Evolutionary conservation across 768 basidiomycete genomes (phyloP).

Genomic region (Paxillus involutus): DNA sequence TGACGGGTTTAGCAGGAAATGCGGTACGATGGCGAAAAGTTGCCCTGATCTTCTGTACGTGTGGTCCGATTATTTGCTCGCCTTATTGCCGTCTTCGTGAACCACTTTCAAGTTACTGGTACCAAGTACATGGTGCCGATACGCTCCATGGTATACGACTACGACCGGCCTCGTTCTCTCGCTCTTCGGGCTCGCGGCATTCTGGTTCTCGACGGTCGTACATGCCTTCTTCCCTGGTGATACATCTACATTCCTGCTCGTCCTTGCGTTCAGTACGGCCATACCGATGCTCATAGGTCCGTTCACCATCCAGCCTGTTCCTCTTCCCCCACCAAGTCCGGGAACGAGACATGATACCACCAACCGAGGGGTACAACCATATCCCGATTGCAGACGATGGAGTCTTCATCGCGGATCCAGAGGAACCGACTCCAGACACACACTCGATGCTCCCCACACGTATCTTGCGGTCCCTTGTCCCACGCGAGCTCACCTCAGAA

Average conservation of each 20-base stretch:
- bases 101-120: background rate
- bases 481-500: constrained; percentile 24
- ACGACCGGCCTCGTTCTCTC: constrained; percentile 81
- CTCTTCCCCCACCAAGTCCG: constrained; percentile 43
- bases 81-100: background rate
- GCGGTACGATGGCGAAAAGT: constrained; percentile 77
- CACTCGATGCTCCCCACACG: constrained; percentile 1
- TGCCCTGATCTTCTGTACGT: constrained; percentile 75
- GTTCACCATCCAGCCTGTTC: constrained; percentile 67
- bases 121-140: background rate
- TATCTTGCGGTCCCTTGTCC: too few species aligned
- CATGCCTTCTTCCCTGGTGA: constrained; percentile 67
- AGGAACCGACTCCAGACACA: constrained; percentile 13
- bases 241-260: constrained; percentile 75
- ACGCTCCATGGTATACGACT: constrained; percentile 58
- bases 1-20: constrained; percentile 79
- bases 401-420: constrained; percentile 26
- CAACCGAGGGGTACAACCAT: constrained; percentile 20
- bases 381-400: constrained; percentile 16
- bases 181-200: constrained; percentile 89
- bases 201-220: constrained; percentile 80
- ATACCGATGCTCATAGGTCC: constrained; percentile 76
- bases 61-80: background rate
- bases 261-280: constrained; percentile 77
- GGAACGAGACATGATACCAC: too few species aligned